Conservation (phyloP, 2,329 filamentous ascomycete genomes). For the Aspergillus latus region DNA sequence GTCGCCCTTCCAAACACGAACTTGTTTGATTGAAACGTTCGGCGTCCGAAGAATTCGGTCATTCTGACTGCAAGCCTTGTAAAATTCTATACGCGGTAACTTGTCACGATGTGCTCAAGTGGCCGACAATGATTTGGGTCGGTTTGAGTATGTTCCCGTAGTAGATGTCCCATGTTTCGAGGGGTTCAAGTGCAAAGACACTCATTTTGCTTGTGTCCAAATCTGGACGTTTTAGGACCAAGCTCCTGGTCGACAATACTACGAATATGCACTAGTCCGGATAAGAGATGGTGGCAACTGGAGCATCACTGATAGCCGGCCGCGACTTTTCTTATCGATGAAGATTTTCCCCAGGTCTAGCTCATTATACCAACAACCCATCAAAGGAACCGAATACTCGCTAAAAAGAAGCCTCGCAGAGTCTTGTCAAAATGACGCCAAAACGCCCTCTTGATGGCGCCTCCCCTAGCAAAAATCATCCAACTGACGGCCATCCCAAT, state of each 20-base stretch:
- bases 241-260: not conserved
- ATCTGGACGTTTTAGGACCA: no score
- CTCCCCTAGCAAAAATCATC: constrained; percentile 50
- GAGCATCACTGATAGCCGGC: not conserved
- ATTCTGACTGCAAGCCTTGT: not conserved
- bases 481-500: constrained; percentile 28
- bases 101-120: not conserved
- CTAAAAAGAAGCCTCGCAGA: not conserved
- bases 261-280: not conserved
- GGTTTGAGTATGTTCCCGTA: not conserved
- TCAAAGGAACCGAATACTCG: not conserved
- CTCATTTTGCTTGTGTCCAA: no score
- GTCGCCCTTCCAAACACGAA: not conserved
- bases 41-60: not conserved
- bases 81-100: not conserved
- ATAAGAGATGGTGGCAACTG: not conserved
- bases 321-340: not conserved
- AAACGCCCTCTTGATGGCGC: constrained; percentile 55
- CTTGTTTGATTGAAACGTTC: not conserved
- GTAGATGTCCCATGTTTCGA: no score
- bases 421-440: constrained; percentile 52
- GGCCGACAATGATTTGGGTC: not conserved
- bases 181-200: no score
- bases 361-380: not conserved
- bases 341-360: constrained; percentile 6